These are phyloP conservation scores for Suillus variegatus DNA, from an alignment of 768 basidiomycete species.

Conservation along the genomic window DNA sequence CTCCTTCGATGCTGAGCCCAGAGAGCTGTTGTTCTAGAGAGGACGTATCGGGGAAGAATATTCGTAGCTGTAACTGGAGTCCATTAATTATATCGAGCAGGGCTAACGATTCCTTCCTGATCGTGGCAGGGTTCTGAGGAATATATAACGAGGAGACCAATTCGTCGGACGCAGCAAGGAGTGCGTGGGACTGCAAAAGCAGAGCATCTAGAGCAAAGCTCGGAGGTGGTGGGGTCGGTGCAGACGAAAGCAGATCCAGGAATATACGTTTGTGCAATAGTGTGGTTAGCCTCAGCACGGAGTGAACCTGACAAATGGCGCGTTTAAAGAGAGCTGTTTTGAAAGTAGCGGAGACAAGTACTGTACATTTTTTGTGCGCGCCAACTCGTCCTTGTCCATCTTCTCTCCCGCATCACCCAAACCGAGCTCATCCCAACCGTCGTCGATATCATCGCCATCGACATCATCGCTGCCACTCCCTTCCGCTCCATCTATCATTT, in stretches of 20 bases:
- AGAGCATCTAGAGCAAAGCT: constrained; percentile 50
- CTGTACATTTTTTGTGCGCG: constrained; percentile 58
- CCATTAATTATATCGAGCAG: constrained; percentile 39
- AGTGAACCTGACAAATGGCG: constrained; percentile 47
- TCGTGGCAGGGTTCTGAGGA: constrained; percentile 52
- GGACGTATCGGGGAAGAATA: constrained; percentile 25
- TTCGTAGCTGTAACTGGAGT: constrained; percentile 33
- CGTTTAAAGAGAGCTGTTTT: constrained; percentile 8
- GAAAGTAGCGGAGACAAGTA: constrained; percentile 10
- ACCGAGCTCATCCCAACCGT: constrained; percentile 67
- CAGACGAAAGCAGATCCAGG: constrained; percentile 46
- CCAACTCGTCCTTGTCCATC: constrained; percentile 52
- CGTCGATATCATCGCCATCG: constrained; percentile 32
- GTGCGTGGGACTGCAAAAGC: constrained; percentile 46
- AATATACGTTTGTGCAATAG: constrained; percentile 65
- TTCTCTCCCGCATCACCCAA: constrained; percentile 45
- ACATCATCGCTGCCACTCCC: constrained; percentile 29
- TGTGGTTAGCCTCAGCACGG: constrained; percentile 57
- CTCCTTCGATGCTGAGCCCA: constrained; percentile 21
- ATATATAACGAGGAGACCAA: constrained; percentile 65
- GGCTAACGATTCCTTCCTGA: constrained; percentile 40
- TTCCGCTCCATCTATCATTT: constrained; percentile 47
- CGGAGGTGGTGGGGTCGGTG: constrained; percentile 25
- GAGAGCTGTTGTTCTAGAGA: constrained; percentile 27
- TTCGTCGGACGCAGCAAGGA: constrained; percentile 63